These are phyloP conservation scores for Aspergillus ruber DNA, from an alignment of 2,329 filamentous ascomycete genomes.

Conservation along the genomic window DNA sequence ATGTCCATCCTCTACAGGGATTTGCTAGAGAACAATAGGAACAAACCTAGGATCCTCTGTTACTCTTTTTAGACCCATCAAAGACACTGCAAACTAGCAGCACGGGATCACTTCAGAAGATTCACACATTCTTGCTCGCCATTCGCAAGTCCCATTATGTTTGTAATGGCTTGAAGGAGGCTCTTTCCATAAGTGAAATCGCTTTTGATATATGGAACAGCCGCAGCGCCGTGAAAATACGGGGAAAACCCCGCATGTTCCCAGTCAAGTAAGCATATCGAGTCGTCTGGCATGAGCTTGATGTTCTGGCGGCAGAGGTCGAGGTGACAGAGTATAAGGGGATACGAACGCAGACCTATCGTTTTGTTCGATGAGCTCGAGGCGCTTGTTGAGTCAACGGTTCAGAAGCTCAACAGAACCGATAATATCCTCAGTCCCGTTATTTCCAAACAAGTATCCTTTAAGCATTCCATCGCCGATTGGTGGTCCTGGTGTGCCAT, in stretches of 20 bases:
- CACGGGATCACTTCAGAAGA: background rate
- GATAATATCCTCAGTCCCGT: constrained; percentile 9
- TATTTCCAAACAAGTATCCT: constrained; percentile 18
- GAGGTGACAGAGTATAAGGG: constrained; percentile 21
- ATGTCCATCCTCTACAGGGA: too few species aligned
- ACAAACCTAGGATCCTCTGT: too few species aligned
- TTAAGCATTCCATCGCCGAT: constrained; percentile 9
- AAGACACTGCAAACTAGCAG: background rate
- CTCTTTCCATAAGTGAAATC: constrained; percentile 11
- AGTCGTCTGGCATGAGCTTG: constrained; percentile 16
- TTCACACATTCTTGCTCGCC: constrained; percentile 10
- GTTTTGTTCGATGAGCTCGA: constrained; percentile 11
- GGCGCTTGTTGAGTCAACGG: constrained; percentile 5
- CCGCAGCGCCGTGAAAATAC: constrained; percentile 16
- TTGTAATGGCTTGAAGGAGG: constrained; percentile 8
- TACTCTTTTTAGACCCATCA: too few species aligned
- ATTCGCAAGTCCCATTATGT: constrained; percentile 13
- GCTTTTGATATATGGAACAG: constrained; percentile 11
- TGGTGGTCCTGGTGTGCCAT: constrained; percentile 7
- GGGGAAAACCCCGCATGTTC: constrained; percentile 17
- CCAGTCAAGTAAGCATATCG: constrained; percentile 20
- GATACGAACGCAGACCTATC: constrained; percentile 14
- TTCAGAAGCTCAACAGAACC: constrained; percentile 3
- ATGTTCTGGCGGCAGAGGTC: constrained; percentile 21
- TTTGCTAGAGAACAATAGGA: too few species aligned